Evolutionary conservation across 371 early-diverging fungal genomes (phyloP), one percentile per base, ranked within the genome.

Genomic region (Mycotypha africana): DNA sequence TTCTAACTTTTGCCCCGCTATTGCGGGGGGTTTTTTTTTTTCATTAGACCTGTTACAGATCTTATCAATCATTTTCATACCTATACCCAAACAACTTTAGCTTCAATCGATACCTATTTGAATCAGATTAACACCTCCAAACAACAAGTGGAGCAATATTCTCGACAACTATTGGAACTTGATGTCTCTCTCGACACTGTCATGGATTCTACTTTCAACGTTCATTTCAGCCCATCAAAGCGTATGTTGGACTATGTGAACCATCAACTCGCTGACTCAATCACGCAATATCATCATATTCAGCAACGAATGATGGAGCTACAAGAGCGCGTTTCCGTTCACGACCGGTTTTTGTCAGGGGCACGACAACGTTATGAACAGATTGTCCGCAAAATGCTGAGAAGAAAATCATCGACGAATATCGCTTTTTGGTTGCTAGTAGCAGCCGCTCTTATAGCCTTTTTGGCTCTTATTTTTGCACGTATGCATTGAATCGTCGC

Each of bases 311-410:
- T 56, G 7, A 11, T 16, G 15, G 21, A 20, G 0, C 16, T 56
- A 33, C 32, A 46, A 8, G 37, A 51, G 19, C 25, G 28, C 0
- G 38, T 56, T 2, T 30, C 37, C 19, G 30, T 41, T 3, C 32
- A 56, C 22, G 22, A 9, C 11, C 41, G 10, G 4, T 50, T 42
- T 38, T 28, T 56, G 8, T 42, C 32, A 38, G 42, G 33, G 2
- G 37, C 47, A 4, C 31, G 33, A 17, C 42, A 42, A 8, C 25
- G 35, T n/a, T 51, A 42, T 46, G 47, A 42, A 19, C 37, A 38
- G 9, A n/a, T n/a, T n/a, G n/a, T n/a, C n/a, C n/a, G n/a, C n/a
- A n/a, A n/a, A n/a, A n/a, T n/a, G n/a, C n/a, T n/a, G n/a, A n/a
- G n/a, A n/a, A n/a, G n/a, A n/a, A n/a, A n/a, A n/a, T n/a, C n/a